Percentiles rank a stretch among this genome's conserved stretches.
Evolutionary conservation across 2,329 filamentous ascomycete genomes (phyloP).

Genomic region (Chaetomium olivaceum): DNA sequence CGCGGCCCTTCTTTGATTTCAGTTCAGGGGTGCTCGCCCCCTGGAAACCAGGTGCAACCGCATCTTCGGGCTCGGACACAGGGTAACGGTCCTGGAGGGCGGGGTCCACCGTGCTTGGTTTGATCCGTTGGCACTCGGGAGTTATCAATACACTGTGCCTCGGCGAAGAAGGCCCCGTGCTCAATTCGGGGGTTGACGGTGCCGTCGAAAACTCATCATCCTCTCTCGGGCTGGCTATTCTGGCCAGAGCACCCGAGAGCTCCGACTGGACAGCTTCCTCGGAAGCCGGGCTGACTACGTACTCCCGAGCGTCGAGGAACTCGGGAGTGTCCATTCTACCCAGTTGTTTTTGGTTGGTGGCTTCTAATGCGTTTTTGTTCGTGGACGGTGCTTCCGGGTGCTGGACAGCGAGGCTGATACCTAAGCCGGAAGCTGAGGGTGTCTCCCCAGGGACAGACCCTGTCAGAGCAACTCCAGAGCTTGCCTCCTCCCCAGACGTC

Average conservation of each 20-base stretch:
- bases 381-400: neutral
- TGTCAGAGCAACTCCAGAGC: conserved; percentile 1
- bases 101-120: conserved; percentile 22
- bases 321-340: conserved; percentile 29
- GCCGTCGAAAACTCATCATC: conserved; percentile 33
- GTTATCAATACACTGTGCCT: conserved; percentile 36
- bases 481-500: conserved; percentile 16
- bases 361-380: conserved; percentile 1
- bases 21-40: conserved; percentile 3
- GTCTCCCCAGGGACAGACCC: conserved; percentile 18
- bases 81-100: conserved; percentile 19
- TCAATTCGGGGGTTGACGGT: conserved; percentile 39
- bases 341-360: neutral
- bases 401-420: neutral
- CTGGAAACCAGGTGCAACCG: conserved; percentile 4
- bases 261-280: conserved; percentile 4
- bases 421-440: neutral
- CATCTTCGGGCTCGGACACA: conserved; percentile 22
- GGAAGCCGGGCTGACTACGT: conserved; percentile 10
- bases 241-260: conserved; percentile 5
- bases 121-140: conserved; percentile 28
- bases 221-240: conserved; percentile 17
- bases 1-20: neutral
- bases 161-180: conserved; percentile 36
- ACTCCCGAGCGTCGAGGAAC: conserved; percentile 30